These are phyloP conservation scores for Brassica incana DNA, from an alignment of 345 rosid genomes.

Conservation along the genomic window DNA sequence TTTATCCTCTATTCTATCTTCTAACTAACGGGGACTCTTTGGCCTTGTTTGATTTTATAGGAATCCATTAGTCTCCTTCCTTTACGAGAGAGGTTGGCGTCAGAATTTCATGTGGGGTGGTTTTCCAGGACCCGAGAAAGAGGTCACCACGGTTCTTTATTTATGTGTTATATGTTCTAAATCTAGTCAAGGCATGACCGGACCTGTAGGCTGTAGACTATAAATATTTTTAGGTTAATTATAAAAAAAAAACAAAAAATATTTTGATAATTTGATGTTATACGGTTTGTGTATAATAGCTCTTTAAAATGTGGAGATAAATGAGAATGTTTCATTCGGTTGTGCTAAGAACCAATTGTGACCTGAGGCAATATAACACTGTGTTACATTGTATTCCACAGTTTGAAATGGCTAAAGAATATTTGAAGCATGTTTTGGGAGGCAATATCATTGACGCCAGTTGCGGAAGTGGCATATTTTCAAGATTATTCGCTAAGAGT, in stretches of 20 bases:
- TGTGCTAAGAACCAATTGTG: not conserved
- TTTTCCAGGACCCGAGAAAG: constrained; percentile 86
- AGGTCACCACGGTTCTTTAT: constrained; percentile 47
- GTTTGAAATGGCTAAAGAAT: constrained; percentile 80
- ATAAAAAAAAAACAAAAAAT: too few species aligned
- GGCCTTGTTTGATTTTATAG: constrained; percentile 40
- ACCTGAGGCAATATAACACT: not conserved
- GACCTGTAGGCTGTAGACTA: too few species aligned
- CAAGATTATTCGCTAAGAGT: constrained; percentile 73
- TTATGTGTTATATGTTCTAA: not conserved
- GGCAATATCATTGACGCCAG: constrained; percentile 88
- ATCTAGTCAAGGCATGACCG: not conserved
- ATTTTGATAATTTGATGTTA: not conserved
- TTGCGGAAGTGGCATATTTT: constrained; percentile 86
- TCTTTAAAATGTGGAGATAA: not conserved
- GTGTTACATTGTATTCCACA: constrained; percentile 33
- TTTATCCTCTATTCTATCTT: not conserved
- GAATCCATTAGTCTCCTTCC: constrained; percentile 62
- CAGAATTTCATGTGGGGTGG: constrained; percentile 75
- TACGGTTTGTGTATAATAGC: not conserved
- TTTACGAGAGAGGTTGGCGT: constrained; percentile 97
- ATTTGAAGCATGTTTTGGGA: constrained; percentile 72
- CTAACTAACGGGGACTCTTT: not conserved
- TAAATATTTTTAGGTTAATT: too few species aligned
- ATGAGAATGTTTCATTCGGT: not conserved